These are phyloP conservation scores for Pogostemon cablin DNA, from an alignment of 257 asterid species.

Conservation along the genomic window DNA sequence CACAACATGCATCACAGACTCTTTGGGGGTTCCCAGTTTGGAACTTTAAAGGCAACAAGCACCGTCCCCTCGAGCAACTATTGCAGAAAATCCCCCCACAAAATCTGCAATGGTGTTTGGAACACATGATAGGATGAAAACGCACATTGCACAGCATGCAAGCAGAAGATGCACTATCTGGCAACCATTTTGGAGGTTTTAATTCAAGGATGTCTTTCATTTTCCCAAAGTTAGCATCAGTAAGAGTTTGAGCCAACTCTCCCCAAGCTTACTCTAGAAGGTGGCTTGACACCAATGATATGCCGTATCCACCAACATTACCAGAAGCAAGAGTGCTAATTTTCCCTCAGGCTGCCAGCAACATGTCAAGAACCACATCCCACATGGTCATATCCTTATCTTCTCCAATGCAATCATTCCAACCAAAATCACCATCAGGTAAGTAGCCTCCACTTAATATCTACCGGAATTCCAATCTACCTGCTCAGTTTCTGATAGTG, in stretches of 20 bases:
- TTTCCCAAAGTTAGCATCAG: slow-evolving; percentile 65
- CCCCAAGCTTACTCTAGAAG: slow-evolving; percentile 92
- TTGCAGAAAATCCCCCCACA: slow-evolving; percentile 96
- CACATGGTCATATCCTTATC: slow-evolving; percentile 95
- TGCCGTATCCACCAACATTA: slow-evolving; percentile 63
- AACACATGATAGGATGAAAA: slow-evolving; percentile 95
- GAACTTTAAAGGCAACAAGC: slow-evolving; percentile 79
- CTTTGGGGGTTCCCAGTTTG: slow-evolving; percentile 74
- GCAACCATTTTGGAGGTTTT: slow-evolving; percentile 95
- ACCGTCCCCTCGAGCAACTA: slow-evolving; percentile 86
- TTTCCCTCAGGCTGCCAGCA: slow-evolving; percentile 92
- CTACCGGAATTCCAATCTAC: slow-evolving; percentile 80
- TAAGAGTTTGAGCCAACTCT: slow-evolving; percentile 91
- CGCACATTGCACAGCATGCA: slow-evolving; percentile 91
- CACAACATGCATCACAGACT: slow-evolving; percentile 96
- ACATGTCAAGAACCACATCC: slow-evolving; percentile 93
- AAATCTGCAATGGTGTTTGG: slow-evolving; percentile 95
- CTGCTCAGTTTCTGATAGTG: slow-evolving; percentile 81
- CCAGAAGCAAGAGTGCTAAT: slow-evolving; percentile 67
- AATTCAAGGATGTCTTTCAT: slow-evolving; percentile 80
- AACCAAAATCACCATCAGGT: slow-evolving; percentile 68
- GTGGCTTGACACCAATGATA: slow-evolving; percentile 58
- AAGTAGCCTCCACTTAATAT: slow-evolving; percentile 54
- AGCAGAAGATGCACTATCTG: slow-evolving; percentile 86
- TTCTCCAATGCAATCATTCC: slow-evolving; percentile 62